Percentiles rank a stretch among this genome's conserved stretches.
Evolutionary conservation across 306 rosid species (phyloP).

Genomic region (Albizia julibrissin): DNA sequence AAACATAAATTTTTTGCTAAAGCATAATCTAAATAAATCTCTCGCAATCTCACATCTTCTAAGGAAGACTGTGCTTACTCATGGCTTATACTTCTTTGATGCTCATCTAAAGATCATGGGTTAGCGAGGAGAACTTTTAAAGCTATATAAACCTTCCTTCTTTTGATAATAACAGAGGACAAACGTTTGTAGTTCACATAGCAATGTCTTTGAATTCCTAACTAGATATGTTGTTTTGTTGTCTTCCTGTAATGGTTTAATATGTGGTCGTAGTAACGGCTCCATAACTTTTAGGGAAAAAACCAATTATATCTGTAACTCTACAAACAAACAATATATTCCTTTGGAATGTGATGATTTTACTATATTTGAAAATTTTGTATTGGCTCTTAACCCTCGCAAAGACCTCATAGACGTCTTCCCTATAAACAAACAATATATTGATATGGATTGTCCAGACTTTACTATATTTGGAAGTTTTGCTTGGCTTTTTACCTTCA

Average conservation of each 20-base stretch:
- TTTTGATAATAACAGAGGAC: neutral
- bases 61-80: too few species aligned
- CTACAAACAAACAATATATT: conserved; percentile 45
- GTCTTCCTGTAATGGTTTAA: conserved; percentile 54
- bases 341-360: conserved; percentile 28
- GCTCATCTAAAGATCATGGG: too few species aligned
- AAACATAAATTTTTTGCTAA: too few species aligned
- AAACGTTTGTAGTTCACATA: conserved; percentile 26
- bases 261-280: conserved; percentile 53
- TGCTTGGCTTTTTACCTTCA: too few species aligned
- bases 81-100: too few species aligned
- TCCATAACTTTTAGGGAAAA: neutral
- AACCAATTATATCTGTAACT: conserved; percentile 59
- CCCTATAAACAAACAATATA: neutral
- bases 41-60: too few species aligned
- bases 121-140: neutral
- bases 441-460: too few species aligned
- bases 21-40: too few species aligned
- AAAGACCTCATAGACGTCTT: conserved; percentile 15
- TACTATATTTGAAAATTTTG: conserved; percentile 28
- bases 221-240: conserved; percentile 54
- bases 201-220: conserved; percentile 40
- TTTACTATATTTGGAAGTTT: too few species aligned
- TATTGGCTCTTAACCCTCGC: conserved; percentile 45
- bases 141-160: neutral